phyloP scores from a whole-genome alignment of 2,329 filamentous ascomycete species.

The Zopfia rhizophila region DNA sequence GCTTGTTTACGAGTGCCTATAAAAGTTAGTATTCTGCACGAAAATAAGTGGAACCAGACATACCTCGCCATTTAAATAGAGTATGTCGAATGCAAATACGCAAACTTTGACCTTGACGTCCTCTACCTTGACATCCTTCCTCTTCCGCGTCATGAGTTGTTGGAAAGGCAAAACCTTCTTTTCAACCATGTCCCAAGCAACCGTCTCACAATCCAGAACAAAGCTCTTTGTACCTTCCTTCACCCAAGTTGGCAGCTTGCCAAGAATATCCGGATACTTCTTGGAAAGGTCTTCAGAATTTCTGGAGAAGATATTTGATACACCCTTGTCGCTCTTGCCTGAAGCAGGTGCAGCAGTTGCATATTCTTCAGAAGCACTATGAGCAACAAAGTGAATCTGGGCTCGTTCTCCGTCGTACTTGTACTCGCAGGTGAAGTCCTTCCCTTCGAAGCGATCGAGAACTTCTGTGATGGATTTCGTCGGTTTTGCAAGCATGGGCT shows the following conservation, averaged over 20 bases:
- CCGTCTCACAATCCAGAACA: constrained; percentile 97
- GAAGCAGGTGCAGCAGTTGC: constrained; percentile 66
- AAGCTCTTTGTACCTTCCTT: constrained; percentile 92
- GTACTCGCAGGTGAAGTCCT: constrained; percentile 97
- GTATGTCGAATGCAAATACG: constrained; percentile 93
- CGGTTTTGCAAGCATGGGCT: constrained; percentile 98
- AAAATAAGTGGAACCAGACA: constrained; percentile 18
- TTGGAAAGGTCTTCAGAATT: constrained; percentile 98
- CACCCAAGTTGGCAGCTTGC: constrained; percentile 88
- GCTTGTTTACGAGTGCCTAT: constrained; percentile 81
- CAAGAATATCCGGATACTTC: constrained; percentile 96
- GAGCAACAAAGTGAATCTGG: constrained; percentile 97
- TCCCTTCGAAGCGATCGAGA: constrained; percentile 92
- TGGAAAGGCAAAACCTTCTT: constrained; percentile 98
- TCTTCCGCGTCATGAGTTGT: constrained; percentile 96
- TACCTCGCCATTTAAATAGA: constrained; percentile 90
- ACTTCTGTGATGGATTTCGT: constrained; percentile 99
- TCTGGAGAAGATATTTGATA: constrained; percentile 93
- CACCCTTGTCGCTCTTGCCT: constrained; percentile 75
- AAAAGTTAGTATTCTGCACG: constrained; percentile 28
- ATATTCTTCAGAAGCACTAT: constrained; percentile 77
- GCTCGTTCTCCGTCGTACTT: constrained; percentile 98
- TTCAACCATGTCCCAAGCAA: constrained; percentile 93
- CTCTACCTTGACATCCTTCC: constrained; percentile 94
- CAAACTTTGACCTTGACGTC: constrained; percentile 97